These are phyloP conservation scores for Aspergillus diversus DNA, from an alignment of 495 filamentous ascomycete genomes.

Conservation along the genomic window DNA sequence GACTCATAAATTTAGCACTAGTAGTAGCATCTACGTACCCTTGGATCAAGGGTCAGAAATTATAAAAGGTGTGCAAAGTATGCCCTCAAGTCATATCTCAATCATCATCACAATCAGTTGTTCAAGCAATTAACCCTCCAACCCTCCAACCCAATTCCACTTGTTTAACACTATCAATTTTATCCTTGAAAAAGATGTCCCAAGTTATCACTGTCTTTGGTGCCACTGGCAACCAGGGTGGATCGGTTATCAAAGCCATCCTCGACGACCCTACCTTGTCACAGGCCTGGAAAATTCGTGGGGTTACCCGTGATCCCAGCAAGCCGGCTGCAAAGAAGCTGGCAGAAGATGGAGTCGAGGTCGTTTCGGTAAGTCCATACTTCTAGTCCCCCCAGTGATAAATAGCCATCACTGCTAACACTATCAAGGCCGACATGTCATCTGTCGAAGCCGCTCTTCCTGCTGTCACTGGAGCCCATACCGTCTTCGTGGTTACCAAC, in stretches of 20 bases:
- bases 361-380: conserved; percentile 24
- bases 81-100: no score
- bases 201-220: conserved; percentile 49
- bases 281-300: conserved; percentile 53
- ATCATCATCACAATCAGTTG: no score
- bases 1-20: no score
- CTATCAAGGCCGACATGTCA: conserved; percentile 49
- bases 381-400: no score
- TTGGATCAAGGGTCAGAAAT: no score
- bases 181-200: conserved; percentile 1
- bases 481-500: conserved; percentile 34
- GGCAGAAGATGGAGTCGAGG: conserved; percentile 25
- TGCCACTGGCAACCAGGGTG: conserved; percentile 55
- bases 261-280: conserved; percentile 49
- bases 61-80: no score
- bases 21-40: no score
- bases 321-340: conserved; percentile 31
- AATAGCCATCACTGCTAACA: no score
- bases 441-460: conserved; percentile 50
- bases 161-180: no score
- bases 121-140: no score
- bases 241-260: conserved; percentile 54
- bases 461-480: conserved; percentile 42
- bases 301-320: conserved; percentile 55
- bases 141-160: no score